Percentiles rank a stretch among this genome's conserved stretches.
Evolutionary conservation across 768 basidiomycete species (phyloP).

Genomic region (Mycena belliarum): DNA sequence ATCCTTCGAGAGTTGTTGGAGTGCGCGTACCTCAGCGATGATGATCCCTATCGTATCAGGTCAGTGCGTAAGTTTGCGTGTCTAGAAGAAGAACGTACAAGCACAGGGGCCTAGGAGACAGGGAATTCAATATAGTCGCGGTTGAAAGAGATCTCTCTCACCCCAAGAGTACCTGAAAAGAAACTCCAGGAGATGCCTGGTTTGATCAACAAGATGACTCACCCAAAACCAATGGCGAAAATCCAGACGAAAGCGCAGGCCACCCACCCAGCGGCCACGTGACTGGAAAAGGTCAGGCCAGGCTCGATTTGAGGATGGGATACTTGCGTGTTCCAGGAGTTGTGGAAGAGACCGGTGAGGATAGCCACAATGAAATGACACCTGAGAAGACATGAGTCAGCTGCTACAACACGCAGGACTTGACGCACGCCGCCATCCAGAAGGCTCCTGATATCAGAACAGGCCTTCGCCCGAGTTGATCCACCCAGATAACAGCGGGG

Average conservation of each 20-base stretch:
- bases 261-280: conserved; percentile 66
- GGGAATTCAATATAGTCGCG: not conserved
- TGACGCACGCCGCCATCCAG: conserved; percentile 60
- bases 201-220: not conserved
- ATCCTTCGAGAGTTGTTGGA: not conserved
- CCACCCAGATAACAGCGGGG: conserved; percentile 81
- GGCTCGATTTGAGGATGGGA: too few species aligned
- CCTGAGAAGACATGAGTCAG: conserved; percentile 28
- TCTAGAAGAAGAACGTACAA: conserved; percentile 33
- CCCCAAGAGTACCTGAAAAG: conserved; percentile 70
- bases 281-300: conserved; percentile 24
- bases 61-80: not conserved
- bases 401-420: conserved; percentile 18
- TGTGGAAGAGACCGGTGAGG: conserved; percentile 57
- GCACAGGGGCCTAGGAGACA: conserved; percentile 52
- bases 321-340: conserved; percentile 53
- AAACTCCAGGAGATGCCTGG: not conserved
- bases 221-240: conserved; percentile 61
- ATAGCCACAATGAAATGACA: conserved; percentile 74
- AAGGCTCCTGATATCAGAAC: conserved; percentile 74
- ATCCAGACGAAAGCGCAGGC: conserved; percentile 74
- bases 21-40: conserved; percentile 56
- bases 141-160: conserved; percentile 19
- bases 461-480: conserved; percentile 74
- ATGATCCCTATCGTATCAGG: conserved; percentile 45